A percentile compares a stretch with the other conserved stretches of the same genome.
Evolutionary conservation across 192 early-diverging fungal species (phyloP).

Genomic region (Chytriomyces sp.): DNA sequence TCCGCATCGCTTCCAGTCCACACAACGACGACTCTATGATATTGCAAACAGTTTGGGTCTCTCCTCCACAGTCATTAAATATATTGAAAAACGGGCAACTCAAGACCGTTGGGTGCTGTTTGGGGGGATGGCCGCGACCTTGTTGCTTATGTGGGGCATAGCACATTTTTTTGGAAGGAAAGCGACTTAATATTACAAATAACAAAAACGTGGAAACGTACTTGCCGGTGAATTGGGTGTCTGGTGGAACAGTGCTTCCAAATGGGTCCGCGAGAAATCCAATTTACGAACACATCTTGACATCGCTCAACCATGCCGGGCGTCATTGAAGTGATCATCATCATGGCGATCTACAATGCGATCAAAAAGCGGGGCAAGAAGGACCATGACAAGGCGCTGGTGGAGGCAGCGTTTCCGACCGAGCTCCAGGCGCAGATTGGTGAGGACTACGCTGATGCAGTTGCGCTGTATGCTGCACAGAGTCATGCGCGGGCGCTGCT

Average conservation of each 20-base stretch:
- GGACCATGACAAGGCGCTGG: slow-evolving; percentile 11
- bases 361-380: slow-evolving; percentile 21
- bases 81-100: slow-evolving; percentile 51
- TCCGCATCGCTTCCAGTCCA: slow-evolving; percentile 38
- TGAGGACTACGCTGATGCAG: not conserved
- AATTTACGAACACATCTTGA: too few species aligned
- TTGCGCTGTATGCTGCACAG: not conserved
- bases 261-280: too few species aligned
- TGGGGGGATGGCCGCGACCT: slow-evolving; percentile 42
- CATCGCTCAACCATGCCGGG: slow-evolving; percentile 9
- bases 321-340: slow-evolving; percentile 18
- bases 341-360: slow-evolving; percentile 19
- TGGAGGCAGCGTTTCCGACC: not conserved
- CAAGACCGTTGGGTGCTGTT: slow-evolving; percentile 48
- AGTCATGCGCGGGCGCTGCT: not conserved
- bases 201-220: not conserved
- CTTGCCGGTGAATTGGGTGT: too few species aligned
- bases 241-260: too few species aligned
- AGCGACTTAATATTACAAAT: not conserved
- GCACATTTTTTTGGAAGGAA: slow-evolving; percentile 43
- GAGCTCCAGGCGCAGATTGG: slow-evolving; percentile 15
- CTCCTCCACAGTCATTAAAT: slow-evolving; percentile 50
- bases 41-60: slow-evolving; percentile 51
- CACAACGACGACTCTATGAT: slow-evolving; percentile 51
- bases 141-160: slow-evolving; percentile 53